Evolutionary conservation across 768 basidiomycete genomes (phyloP), one percentile per base, ranked within the genome.

Genomic region (Auricularia auricula-judae): DNA sequence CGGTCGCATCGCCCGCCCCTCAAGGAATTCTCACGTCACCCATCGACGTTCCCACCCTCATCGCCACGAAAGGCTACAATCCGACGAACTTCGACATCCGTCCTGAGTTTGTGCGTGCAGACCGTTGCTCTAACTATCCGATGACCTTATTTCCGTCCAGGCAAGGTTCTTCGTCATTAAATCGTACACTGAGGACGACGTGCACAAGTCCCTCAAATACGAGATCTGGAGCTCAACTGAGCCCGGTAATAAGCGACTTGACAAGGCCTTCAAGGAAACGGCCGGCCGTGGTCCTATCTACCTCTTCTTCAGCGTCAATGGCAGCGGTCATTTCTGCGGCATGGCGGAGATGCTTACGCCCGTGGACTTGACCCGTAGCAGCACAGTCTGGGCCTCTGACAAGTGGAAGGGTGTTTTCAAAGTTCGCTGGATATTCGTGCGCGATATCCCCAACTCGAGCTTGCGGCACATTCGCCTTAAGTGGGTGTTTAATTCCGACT

Each of bases 361-460:
- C 11, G 90, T 98, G 43, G 96, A 98, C 73, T 95, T 98, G 74
- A 89, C 90, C 4, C 84, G 89, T 65, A 93, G 92, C 73, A 94
- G 91, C 67, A 98, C 89, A 1, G 97, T 99, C 21, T 99, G 97
- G 97, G 95, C 95, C 1, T 95, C 95, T 39, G 95, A 98, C 76
- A 99, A 99, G 74, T 99, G 97, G 97, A 98, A 99, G 75, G 97
- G 97, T 29, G 93, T 98, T 62, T 97, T 99, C 81, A 96, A 95
- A 77, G 93, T 99, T 33, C 84, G 88, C 64, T 98, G 97, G 97
- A 87, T 98, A 67, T 98, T 93, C 73, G 94, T 99, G 64, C 87
- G 93, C 65, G 96, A 98, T 72, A 93, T 93, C 61, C 93, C 93
- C 33, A 95, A 95, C 71, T 84, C 90, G 67, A 90, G 87, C 63